Percentiles rank a stretch among this genome's conserved stretches.
These are phyloP conservation scores for Mycena galopus DNA, from an alignment of 768 basidiomycete genomes.

Conservation along the genomic window DNA sequence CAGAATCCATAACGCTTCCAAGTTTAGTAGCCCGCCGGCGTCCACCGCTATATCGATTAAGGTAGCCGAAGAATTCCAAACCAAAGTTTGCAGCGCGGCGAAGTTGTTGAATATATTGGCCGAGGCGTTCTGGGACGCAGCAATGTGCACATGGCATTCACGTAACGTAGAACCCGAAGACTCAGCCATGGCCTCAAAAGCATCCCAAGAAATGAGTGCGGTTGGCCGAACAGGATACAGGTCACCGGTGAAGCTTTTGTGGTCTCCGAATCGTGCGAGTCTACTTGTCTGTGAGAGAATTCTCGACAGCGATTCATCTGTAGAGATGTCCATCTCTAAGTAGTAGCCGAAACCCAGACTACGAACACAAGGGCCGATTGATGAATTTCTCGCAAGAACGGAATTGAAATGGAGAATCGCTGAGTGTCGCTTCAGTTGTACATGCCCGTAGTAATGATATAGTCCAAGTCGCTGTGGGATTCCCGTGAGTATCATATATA, in stretches of 20 bases:
- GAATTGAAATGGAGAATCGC: background rate
- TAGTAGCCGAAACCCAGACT: background rate
- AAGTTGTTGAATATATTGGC: background rate
- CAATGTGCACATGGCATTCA: background rate
- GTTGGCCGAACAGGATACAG: background rate
- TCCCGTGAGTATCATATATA: background rate
- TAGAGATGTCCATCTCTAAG: no score
- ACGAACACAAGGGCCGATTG: background rate
- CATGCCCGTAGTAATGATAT: background rate
- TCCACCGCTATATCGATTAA: no score
- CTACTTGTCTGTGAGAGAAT: background rate
- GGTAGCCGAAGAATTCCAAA: background rate
- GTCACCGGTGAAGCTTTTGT: background rate
- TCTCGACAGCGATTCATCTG: background rate
- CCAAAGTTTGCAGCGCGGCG: background rate
- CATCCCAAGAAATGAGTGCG: background rate
- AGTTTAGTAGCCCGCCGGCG: background rate
- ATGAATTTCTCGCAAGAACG: background rate
- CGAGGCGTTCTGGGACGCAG: background rate
- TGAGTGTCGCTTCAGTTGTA: background rate
- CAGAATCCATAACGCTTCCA: conserved; percentile 5
- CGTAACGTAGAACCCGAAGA: background rate
- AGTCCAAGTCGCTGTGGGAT: background rate
- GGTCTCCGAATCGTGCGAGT: background rate
- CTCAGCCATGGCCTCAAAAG: background rate